phyloP scores from a whole-genome alignment of 106 monocot species.

The Agapanthus africanus region DNA sequence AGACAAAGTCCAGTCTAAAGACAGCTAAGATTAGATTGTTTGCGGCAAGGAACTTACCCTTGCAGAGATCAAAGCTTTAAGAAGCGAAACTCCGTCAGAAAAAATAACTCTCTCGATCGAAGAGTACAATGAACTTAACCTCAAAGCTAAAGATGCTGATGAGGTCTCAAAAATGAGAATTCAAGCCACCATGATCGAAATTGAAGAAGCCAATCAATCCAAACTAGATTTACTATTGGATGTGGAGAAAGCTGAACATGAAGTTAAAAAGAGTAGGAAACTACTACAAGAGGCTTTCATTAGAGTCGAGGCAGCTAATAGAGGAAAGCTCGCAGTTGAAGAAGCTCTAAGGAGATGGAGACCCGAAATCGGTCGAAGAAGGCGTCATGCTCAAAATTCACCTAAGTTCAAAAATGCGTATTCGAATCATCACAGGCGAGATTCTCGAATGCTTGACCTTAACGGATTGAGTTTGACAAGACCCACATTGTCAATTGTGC shows the following conservation, averaged over 20 bases:
- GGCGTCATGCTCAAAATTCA: slow-evolving; percentile 23
- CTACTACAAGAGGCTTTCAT: slow-evolving; percentile 51
- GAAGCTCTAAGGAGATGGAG: slow-evolving; percentile 66
- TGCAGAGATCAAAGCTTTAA: slow-evolving; percentile 51
- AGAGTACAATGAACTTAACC: slow-evolving; percentile 44
- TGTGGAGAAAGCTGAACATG: slow-evolving; percentile 51
- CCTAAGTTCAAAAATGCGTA: slow-evolving; percentile 60
- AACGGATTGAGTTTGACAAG: too few species aligned
- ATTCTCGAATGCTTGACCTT: slow-evolving; percentile 26
- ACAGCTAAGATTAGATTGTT: slow-evolving; percentile 46
- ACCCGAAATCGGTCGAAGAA: slow-evolving; percentile 49
- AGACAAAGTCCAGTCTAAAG: slow-evolving; percentile 35
- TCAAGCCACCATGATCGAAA: slow-evolving; percentile 33
- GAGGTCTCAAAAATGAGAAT: slow-evolving; percentile 43
- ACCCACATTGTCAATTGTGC: slow-evolving; percentile 70
- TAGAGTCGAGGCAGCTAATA: slow-evolving; percentile 48
- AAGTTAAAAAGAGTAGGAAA: slow-evolving; percentile 46
- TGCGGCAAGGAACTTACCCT: slow-evolving; percentile 76
- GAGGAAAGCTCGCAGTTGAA: slow-evolving; percentile 50
- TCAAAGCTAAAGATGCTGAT: slow-evolving; percentile 51
- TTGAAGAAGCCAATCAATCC: slow-evolving; percentile 56
- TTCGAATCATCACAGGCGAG: slow-evolving; percentile 29
- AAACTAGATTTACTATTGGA: slow-evolving; percentile 31
- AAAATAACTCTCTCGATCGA: slow-evolving; percentile 34
- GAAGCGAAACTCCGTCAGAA: slow-evolving; percentile 1